Evolutionary conservation across 139 green algal species (phyloP), one percentile per base, ranked within the genome.

Genomic region (Haematococcus lacustris): DNA sequence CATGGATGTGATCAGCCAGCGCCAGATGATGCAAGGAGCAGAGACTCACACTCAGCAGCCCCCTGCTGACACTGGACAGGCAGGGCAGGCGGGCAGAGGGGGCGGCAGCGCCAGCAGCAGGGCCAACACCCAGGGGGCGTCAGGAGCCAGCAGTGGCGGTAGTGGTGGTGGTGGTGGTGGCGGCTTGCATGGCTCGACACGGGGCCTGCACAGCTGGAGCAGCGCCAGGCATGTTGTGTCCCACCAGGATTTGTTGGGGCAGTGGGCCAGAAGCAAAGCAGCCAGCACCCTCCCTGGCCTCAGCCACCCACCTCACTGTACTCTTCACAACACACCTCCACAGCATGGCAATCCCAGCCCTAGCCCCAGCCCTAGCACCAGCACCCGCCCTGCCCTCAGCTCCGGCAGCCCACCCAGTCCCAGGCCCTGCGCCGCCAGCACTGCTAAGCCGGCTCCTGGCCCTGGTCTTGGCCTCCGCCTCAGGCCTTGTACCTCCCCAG

Each of bases 1-100:
- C 39, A 81, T 98, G 2, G 94, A 98, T 72, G 93, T 98, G 25
- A 76, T 96, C 40, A 89, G 80, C 61, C 82, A 89, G 61, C 75
- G 89, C 38, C 73, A 70, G 57, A 72, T 72, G 86, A 77, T 90
- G 62, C 74, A 86, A 34, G 85, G 84, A 71, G 62, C 68, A 38
- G 79, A 80, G 53, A 73, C 73, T 1, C 38, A 30, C 70, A 68
- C n/a, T 64, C 30, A 21, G n/a, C n/a, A n/a, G n/a, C n/a, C 66
- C 38, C 39, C 66, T 37, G 28, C 25, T 9, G 66, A 43, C 62
- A 25, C 51, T 39, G 3, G 2, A 51, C 37, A 3, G 51, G 35
- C 64, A 60, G 26, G 7, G 23, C n/a, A 21, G n/a, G 59, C 40
- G 9, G 13, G 25, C 59, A 38, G 25, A 32, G 35, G 38, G 26